A percentile compares a stretch with the other conserved stretches of the same genome.
These are phyloP conservation scores for Saccharum officinarum DNA, from an alignment of 176 grass and related monocot genomes.

Conservation along the genomic window DNA sequence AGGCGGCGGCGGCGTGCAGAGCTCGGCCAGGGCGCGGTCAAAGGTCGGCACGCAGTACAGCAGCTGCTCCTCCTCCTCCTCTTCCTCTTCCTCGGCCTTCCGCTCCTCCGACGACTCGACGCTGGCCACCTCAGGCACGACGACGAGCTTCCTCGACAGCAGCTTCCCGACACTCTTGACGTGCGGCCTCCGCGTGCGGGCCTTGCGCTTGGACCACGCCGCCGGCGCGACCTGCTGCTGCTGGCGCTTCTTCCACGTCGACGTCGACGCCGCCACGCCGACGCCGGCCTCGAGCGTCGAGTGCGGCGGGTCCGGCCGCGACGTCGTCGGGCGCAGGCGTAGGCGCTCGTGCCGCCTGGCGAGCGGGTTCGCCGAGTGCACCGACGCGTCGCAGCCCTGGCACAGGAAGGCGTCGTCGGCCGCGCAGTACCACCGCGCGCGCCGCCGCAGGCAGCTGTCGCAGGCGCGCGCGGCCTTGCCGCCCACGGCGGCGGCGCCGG, in stretches of 20 bases:
- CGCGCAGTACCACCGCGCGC: constrained; percentile 93
- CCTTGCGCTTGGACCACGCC: constrained; percentile 78
- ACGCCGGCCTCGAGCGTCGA: background rate
- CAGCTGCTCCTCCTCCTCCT: constrained; percentile 46
- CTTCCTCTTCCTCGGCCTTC: constrained; percentile 20
- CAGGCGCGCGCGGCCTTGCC: constrained; percentile 79
- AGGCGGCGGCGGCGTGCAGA: constrained; percentile 58
- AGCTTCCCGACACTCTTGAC: constrained; percentile 46
- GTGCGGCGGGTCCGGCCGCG: background rate
- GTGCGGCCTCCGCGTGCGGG: constrained; percentile 55
- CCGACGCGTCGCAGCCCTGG: constrained; percentile 79
- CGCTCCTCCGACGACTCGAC: constrained; percentile 51
- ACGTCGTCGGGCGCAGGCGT: constrained; percentile 47
- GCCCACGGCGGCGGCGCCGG: constrained; percentile 43
- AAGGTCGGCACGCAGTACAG: constrained; percentile 71
- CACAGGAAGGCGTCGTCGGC: constrained; percentile 93
- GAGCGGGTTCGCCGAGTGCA: constrained; percentile 88
- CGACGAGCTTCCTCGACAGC: constrained; percentile 39
- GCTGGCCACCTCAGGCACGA: constrained; percentile 50
- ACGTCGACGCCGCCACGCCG: background rate
- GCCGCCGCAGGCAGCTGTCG: constrained; percentile 68
- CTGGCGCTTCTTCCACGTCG: constrained; percentile 3
- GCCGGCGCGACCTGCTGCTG: constrained; percentile 38
- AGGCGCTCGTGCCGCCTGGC: constrained; percentile 75
- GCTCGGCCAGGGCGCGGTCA: constrained; percentile 59